Base-by-base conservation (phyloP, 2,329 filamentous ascomycete species). In the Colletotrichum spaethianum region DNA sequence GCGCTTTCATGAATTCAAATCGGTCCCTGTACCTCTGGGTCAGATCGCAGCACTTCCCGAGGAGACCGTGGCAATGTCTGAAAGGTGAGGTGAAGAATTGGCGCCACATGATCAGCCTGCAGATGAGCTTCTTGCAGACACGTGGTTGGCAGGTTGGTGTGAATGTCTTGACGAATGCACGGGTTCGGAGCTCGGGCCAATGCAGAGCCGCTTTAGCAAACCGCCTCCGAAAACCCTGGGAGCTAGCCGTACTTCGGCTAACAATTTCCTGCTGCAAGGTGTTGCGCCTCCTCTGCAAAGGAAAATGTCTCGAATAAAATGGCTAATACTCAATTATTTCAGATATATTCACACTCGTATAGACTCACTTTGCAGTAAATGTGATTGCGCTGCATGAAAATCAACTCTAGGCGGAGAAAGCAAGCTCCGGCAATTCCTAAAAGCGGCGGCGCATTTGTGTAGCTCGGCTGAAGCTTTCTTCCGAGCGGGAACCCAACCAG, bases 401-500 rank as follows among this genome's bases (percentile, higher is more conserved):
- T 23, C 7, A 8, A 20, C 16, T 50, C 36, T 14, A 18, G 31
- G n/a, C 46, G 36, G 33, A 40, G 31, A 14, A 46, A 50, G n/a
- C n/a, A 50, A 36, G 26, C 26, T 33, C 36, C 46, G 33, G 18
- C 36, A 6, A 3, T 4, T 1, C 5, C 33, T 63, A 42, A 63
- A 63, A 63, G 61, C 61, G 26, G 61, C 61, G 61, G 26, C 26
- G n/a, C 5, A 55, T n/a, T 42, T 4, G 18, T 55, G 61, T 55
- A 50, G 60, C 61, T 72, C 69, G 65, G 70, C 52, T 48, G 70
- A 70, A 70, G 70, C 66, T 67, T 63, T 71, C 50, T 70, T 65
- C 70, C 62, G 67, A 61, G 65, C 60, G 67, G 69, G 66, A 56
- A 50, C 36, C 31, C 61, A 70, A 53, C 64, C 59, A 69, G 60